Evolutionary conservation across 805 yeast genomes (phyloP), one percentile per base, ranked within the genome.

Genomic region (Kuraishia cidri): DNA sequence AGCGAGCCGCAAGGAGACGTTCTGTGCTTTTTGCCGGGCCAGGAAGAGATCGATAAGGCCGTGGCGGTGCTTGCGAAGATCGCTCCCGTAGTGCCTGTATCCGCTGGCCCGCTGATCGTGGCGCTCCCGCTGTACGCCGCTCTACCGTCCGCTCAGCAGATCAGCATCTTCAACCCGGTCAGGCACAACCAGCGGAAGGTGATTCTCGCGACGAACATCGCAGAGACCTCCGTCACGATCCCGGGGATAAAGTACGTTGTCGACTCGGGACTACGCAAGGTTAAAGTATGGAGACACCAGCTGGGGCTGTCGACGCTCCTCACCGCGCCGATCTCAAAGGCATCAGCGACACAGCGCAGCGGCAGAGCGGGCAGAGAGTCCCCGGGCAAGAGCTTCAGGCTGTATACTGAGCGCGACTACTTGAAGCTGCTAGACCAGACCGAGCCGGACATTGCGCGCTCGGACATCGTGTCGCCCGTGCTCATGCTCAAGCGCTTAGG

Each of bases 361-460:
- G 99, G 99, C 54, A 83, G 99, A 67, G 97, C 99, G n/a, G 99
- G 99, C 40, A 85, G 99, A 74, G 97, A 92, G 58, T 69, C 76
- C 12, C 74, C 81, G 20, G 99, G 99, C 27, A 90, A 90, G 53
- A 84, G 92, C 28, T 92, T 67, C 56, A 61, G 97, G 37, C 58
- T 92, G 24, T 92, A 80, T 53, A 76, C 83, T 31, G 97, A 90
- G 45, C 51, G 60, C 2, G 79, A 83, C 37, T 90, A 72, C 45
- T 37, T 54, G 3, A 68, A 68, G 40, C 60, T 92, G 34, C 77
- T 81, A 1, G 60, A 65, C 30, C 92, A 86, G 48, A 90, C 95
- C 4, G 97, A 90, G 47, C 90, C 98, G 0, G 98, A 92, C 54
- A 90, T 92, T 41, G 64, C 81, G 35, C 69, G 97, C 44, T 77